These are phyloP conservation scores for Trichocladium uniseriatum DNA, from an alignment of 495 filamentous ascomycete species.

Conservation along the genomic window DNA sequence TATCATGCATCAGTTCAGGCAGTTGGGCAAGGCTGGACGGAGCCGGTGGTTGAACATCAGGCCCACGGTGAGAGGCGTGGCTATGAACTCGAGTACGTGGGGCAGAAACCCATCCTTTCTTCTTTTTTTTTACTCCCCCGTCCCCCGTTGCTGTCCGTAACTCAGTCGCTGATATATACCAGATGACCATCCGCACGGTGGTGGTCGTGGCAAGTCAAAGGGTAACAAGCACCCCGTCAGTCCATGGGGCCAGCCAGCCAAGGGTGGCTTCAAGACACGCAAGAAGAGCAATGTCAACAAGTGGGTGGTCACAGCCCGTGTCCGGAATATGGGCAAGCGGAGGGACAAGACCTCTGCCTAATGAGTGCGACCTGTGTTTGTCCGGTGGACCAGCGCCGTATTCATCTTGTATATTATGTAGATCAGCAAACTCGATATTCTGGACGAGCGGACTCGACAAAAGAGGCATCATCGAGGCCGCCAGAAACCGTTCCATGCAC, in stretches of 20 bases:
- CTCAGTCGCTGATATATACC: conserved; percentile 21
- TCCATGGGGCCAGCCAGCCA: conserved; percentile 91
- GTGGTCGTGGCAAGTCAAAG: conserved; percentile 97
- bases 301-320: conserved; percentile 64
- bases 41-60: conserved; percentile 86
- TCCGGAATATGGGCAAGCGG: conserved; percentile 69
- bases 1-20: conserved; percentile 75
- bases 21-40: conserved; percentile 90
- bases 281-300: conserved; percentile 65
- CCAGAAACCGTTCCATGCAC: too few relatives aligned
- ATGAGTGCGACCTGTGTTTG: conserved; percentile 1
- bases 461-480: too few relatives aligned
- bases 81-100: conserved; percentile 82
- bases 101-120: not conserved
- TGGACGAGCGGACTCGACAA: not conserved
- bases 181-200: conserved; percentile 94
- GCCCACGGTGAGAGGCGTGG: conserved; percentile 89
- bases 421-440: conserved; percentile 12
- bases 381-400: conserved; percentile 8
- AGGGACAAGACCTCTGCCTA: conserved; percentile 39
- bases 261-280: conserved; percentile 94
- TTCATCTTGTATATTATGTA: conserved; percentile 28
- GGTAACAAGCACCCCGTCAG: conserved; percentile 89
- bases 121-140: not conserved
- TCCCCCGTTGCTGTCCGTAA: not conserved